phyloP scores from a whole-genome alignment of 192 early-diverging fungal genomes.

The Cetraspora pellucida region DNA sequence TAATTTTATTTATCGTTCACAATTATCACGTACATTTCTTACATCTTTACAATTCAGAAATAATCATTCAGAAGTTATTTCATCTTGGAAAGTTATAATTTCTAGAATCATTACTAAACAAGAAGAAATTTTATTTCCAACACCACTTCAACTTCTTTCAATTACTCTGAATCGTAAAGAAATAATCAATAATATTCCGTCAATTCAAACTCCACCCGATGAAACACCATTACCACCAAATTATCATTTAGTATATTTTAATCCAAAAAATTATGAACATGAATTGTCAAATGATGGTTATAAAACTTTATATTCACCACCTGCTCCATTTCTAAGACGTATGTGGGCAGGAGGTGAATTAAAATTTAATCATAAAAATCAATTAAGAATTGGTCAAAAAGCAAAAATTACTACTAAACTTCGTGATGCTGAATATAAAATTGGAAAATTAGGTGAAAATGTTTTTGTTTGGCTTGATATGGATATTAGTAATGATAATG shows the following conservation, averaged over 20 bases:
- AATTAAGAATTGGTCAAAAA: constrained; percentile 64
- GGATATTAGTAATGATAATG: constrained; percentile 61
- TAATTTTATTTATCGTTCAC: too few species aligned
- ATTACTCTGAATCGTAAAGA: constrained; percentile 15
- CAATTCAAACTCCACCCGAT: not conserved
- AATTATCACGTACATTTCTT: too few species aligned
- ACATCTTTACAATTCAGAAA: too few species aligned
- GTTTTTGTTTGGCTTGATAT: constrained; percentile 74
- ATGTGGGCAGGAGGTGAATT: constrained; percentile 90
- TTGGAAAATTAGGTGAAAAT: constrained; percentile 52
- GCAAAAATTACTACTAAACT: constrained; percentile 62
- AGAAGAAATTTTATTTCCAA: constrained; percentile 5
- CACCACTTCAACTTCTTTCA: constrained; percentile 16
- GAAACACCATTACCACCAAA: constrained; percentile 64
- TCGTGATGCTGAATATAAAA: constrained; percentile 57
- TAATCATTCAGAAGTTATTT: not conserved
- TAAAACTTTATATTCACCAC: constrained; percentile 74
- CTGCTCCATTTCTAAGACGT: constrained; percentile 70
- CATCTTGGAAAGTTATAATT: constrained; percentile 13
- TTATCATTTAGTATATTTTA: constrained; percentile 81
- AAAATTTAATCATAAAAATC: constrained; percentile 58
- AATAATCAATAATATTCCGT: not conserved
- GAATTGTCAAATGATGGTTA: constrained; percentile 83
- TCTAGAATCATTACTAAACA: not conserved
- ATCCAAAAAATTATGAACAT: constrained; percentile 64